Base-by-base conservation (phyloP, 2,329 filamentous ascomycete species). In the Didymella sp. region DNA sequence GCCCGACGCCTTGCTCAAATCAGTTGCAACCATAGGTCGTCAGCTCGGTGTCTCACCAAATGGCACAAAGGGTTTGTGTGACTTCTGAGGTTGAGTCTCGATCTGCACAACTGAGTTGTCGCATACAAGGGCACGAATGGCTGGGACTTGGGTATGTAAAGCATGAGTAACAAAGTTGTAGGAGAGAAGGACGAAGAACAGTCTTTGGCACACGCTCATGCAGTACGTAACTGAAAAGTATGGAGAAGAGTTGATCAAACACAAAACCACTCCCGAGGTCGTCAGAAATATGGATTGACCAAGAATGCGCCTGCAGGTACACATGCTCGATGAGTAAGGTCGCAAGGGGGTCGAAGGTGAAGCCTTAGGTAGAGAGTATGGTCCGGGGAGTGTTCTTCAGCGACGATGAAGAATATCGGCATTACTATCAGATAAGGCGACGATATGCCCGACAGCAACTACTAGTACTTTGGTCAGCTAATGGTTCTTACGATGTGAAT, bases 31-130 rank as follows among this genome's bases (percentile, higher is more conserved):
- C 3, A 40, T 51, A 3, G 30, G 71, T 7, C 66, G 64, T 22
- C 64, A 69, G 15, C 59, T 74, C n/a, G 68, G 66, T 12, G 56
- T 74, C 51, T 60, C 61, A 8, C 64, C 72, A 0, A 74, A 74
- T 30, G 70, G 68, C 15, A 63, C 70, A 53, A 63, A 64, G 1
- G 60, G 66, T 9, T 56, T 73, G 15, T 33, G 53, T 15, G 56
- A 63, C 27, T 58, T n/a, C n/a, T n/a, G n/a, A n/a, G n/a, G n/a
- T n/a, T 74, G 8, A 44, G 59, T 22, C 33, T 35, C 12, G 54
- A 56, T 1, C 44, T 75, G 19, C 49, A 67, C 27, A 52, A 61
- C 30, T 47, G 51, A 13, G 60, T 73, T 7, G 50, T 51, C 7
- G 61, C 59, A 1, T 64, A 69, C 47, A 62, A 65, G 37, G 60